Conservation (phyloP, 306 rosid genomes). For the Dalbergia oliveri region DNA sequence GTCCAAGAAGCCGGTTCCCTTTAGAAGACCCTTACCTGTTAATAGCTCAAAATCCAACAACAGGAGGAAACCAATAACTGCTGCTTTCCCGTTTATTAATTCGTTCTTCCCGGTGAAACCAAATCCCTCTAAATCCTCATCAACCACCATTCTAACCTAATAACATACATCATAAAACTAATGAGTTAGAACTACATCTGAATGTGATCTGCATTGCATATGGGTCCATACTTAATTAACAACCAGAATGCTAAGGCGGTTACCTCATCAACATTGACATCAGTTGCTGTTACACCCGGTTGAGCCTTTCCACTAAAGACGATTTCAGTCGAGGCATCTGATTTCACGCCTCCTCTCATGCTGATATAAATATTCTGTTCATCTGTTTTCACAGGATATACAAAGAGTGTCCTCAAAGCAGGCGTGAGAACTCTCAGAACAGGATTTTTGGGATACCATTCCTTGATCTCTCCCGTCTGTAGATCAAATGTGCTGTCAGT, state of each 20-base stretch:
- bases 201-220: slow-evolving; percentile 1
- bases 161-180: slow-evolving; percentile 16
- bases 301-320: slow-evolving; percentile 93
- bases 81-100: slow-evolving; percentile 91
- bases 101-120: slow-evolving; percentile 85
- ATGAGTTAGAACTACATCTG: not conserved
- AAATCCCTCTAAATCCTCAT: slow-evolving; percentile 70
- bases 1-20: slow-evolving; percentile 98
- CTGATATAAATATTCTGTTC: slow-evolving; percentile 82
- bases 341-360: slow-evolving; percentile 52
- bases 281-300: slow-evolving; percentile 81
- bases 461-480: slow-evolving; percentile 69
- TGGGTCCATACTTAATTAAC: not conserved
- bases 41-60: slow-evolving; percentile 93
- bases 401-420: slow-evolving; percentile 73
- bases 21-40: slow-evolving; percentile 91
- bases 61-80: slow-evolving; percentile 81
- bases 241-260: not conserved
- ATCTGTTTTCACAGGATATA: slow-evolving; percentile 81
- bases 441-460: slow-evolving; percentile 97
- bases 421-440: slow-evolving; percentile 89
- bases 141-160: slow-evolving; percentile 90
- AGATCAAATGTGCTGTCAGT: slow-evolving; percentile 98
- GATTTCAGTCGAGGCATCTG: slow-evolving; percentile 82
- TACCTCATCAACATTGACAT: slow-evolving; percentile 96